A percentile compares a stretch with the other conserved stretches of the same genome.
Conservation (phyloP, 1,139 yeast species). For the Yamadazyma oceani region DNA sequence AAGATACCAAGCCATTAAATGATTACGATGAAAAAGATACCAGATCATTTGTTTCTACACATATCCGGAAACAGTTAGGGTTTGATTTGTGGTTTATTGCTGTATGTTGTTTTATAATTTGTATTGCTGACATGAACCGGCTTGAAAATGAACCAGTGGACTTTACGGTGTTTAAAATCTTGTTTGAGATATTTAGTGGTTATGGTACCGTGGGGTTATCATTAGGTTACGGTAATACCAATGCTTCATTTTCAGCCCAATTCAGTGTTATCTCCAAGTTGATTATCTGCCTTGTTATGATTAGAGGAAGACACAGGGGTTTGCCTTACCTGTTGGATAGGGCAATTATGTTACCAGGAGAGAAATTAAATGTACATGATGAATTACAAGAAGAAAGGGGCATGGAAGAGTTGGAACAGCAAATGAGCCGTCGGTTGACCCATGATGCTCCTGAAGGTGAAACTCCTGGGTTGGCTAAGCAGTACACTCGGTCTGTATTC, state of each 20-base stretch:
- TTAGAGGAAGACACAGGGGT: constrained; percentile 96
- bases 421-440: neutral
- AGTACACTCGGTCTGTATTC: constrained; percentile 3
- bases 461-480: neutral
- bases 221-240: constrained; percentile 68
- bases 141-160: constrained; percentile 46
- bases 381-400: constrained; percentile 56
- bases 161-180: constrained; percentile 66
- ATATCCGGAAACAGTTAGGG: constrained; percentile 85
- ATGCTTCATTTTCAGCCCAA: constrained; percentile 65
- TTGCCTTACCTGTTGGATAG: constrained; percentile 90
- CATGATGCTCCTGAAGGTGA: constrained; percentile 1
- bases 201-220: constrained; percentile 95
- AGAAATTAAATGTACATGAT: constrained; percentile 66
- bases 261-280: constrained; percentile 44
- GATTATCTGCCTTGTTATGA: constrained; percentile 81
- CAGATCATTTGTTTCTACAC: constrained; percentile 72
- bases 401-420: neutral
- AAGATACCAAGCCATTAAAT: constrained; percentile 29
- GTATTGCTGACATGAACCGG: constrained; percentile 75
- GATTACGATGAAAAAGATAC: constrained; percentile 36
- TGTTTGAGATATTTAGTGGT: constrained; percentile 90
- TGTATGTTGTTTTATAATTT: constrained; percentile 77
- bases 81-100: constrained; percentile 93
- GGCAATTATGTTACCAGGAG: constrained; percentile 84